Conservation (phyloP, 192 early-diverging fungal genomes). For the Chytriomyces confervae region DNA sequence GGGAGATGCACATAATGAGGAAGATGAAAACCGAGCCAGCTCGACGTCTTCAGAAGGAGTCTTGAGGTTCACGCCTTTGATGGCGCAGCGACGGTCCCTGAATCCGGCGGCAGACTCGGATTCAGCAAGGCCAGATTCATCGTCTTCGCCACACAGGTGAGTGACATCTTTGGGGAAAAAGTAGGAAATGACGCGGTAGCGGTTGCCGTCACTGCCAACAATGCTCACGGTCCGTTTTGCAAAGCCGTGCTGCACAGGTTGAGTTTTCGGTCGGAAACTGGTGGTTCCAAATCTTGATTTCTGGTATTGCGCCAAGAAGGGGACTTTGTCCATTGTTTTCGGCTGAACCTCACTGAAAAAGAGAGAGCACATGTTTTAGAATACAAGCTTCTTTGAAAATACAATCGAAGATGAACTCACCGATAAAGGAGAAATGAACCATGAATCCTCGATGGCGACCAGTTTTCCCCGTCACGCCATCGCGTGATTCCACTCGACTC, state of each 20-base stretch:
- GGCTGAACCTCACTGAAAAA: neutral
- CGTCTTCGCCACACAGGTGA: neutral
- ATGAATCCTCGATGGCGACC: slow-evolving; percentile 23
- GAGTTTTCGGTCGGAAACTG: slow-evolving; percentile 11
- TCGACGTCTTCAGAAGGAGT: neutral
- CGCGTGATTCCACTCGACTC: slow-evolving; percentile 9
- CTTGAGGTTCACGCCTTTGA: neutral
- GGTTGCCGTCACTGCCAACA: slow-evolving; percentile 16
- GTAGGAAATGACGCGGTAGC: slow-evolving; percentile 6
- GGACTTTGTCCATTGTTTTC: neutral
- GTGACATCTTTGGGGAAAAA: neutral
- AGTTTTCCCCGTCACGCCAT: slow-evolving; percentile 16
- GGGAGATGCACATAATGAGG: neutral
- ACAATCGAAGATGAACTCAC: neutral
- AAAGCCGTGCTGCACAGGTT: slow-evolving; percentile 11
- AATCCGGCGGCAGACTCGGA: no score
- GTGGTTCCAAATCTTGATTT: slow-evolving; percentile 11
- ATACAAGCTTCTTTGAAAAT: neutral
- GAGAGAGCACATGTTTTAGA: neutral
- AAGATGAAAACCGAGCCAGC: neutral
- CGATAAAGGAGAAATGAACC: slow-evolving; percentile 18
- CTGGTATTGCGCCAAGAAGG: neutral
- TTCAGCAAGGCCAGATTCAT: neutral
- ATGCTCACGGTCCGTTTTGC: slow-evolving; percentile 16
- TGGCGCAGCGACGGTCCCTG: no score